phyloP scores from a whole-genome alignment of 768 basidiomycete species.

The Boletellus emodensis region DNA sequence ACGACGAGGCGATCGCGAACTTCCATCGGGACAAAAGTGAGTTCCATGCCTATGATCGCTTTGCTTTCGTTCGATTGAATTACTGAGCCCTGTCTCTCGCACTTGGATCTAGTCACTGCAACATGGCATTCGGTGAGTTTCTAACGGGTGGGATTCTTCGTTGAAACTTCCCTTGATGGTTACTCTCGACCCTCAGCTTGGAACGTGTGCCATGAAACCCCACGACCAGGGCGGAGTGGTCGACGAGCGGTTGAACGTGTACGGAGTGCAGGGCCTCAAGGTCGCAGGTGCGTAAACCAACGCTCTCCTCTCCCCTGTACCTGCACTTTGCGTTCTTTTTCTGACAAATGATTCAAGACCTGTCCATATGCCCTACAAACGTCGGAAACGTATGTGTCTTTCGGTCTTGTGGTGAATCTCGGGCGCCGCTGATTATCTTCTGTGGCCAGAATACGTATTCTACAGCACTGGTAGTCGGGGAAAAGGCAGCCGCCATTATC shows the following conservation, averaged over 20 bases:
- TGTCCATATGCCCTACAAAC: slow-evolving; percentile 33
- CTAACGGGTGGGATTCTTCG: too few relatives aligned
- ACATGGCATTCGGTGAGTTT: slow-evolving; percentile 18
- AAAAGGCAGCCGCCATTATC: not conserved
- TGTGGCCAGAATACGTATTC: not conserved
- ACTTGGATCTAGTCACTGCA: not conserved
- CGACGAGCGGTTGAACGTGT: slow-evolving; percentile 12
- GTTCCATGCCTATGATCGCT: not conserved
- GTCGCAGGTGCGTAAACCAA: slow-evolving; percentile 8
- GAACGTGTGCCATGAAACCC: slow-evolving; percentile 66
- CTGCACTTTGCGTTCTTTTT: not conserved
- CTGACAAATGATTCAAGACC: slow-evolving; percentile 20
- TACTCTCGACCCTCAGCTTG: slow-evolving; percentile 40
- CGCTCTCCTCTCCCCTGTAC: fast-evolving
- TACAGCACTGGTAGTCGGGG: not conserved
- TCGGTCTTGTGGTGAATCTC: too few relatives aligned
- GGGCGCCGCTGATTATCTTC: not conserved
- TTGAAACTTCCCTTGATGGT: too few relatives aligned
- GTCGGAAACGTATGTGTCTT: slow-evolving; percentile 18
- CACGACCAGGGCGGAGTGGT: slow-evolving; percentile 9
- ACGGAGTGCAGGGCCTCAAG: slow-evolving; percentile 10
- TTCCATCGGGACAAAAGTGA: slow-evolving; percentile 20
- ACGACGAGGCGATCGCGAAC: slow-evolving; percentile 31
- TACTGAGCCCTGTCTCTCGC: not conserved
- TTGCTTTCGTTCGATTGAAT: not conserved